Base-by-base conservation (phyloP, 768 basidiomycete genomes). In the Candolleomyces aberdarensis region DNA sequence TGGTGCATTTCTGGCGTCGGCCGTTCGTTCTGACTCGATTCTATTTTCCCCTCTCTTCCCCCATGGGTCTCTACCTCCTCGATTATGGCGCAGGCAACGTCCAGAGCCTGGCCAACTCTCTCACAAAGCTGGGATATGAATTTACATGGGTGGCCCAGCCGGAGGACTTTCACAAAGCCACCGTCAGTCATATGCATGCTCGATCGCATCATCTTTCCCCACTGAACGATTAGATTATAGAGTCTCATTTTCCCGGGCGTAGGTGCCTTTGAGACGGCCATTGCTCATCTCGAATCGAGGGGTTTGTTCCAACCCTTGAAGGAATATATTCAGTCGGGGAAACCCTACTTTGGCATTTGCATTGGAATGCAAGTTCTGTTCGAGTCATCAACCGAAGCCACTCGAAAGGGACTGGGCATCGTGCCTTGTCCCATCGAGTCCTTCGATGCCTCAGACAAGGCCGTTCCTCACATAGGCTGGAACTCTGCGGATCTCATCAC, bases 391-490 rank as follows among this genome's bases (percentile, higher is more conserved):
- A 76, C 84, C 62, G 97, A 99, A 77, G 88, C 88, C 14, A 81
- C 85, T 15, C 76, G 77, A 29, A 72, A 68, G n/a, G 96, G 96
- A n/a, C 81, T 98, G 20, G 91, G 87, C 17, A 74, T 94, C 64
- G 88, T 99, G 63, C 90, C 92, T n/a, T 86, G 79, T 65, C 79
- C 81, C n/a, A 92, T 98, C 67, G 83, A 85, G 58, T 76, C 79
- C 14, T 98, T 99, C 69, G 76, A 80, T 63, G 80, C 84, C 69
- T 63, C 72, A 10, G 83, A 88, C 70, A 98, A 98, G 77, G 78
- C 91, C 0, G 96, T 98, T 15, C 97, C 97, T 32, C 96, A 98
- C 77, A 98, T 99, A 76, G 97, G 97, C 56, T 99, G 96, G 96
- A 98, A 97, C 73, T 76, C 84, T 22, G 85, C 86, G 26, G 85